These are phyloP conservation scores for Rasamsonia emersonii DNA, from an alignment of 2,329 filamentous ascomycete species.

Conservation along the genomic window DNA sequence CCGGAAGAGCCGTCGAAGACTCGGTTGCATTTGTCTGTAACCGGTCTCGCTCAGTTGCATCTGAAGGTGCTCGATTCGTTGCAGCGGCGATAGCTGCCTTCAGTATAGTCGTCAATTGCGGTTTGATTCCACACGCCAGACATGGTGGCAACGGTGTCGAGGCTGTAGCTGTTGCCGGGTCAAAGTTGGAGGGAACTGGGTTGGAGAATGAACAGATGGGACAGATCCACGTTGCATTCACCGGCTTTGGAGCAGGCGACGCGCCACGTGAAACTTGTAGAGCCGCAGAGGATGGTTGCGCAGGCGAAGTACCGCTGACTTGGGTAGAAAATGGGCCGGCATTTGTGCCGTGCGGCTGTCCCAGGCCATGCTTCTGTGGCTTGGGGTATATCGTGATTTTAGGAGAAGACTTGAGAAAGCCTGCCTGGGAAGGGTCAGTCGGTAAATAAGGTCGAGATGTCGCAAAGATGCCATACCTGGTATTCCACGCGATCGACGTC, in stretches of 20 bases:
- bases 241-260: slow-evolving; percentile 26
- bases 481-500: slow-evolving; percentile 86
- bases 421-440: slow-evolving; percentile 49
- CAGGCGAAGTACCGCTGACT: slow-evolving; percentile 24
- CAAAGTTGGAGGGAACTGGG: slow-evolving; percentile 85
- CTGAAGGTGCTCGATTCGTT: slow-evolving; percentile 39
- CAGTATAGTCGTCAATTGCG: slow-evolving; percentile 68
- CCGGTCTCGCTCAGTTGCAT: slow-evolving; percentile 7
- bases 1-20: neutral
- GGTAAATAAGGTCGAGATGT: slow-evolving; percentile 5
- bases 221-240: slow-evolving; percentile 80
- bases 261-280: slow-evolving; percentile 26
- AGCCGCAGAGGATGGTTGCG: slow-evolving; percentile 21
- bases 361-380: slow-evolving; percentile 56
- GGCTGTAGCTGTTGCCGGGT: slow-evolving; percentile 68
- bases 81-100: slow-evolving; percentile 76
- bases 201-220: slow-evolving; percentile 95
- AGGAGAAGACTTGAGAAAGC: slow-evolving; percentile 88
- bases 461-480: slow-evolving; percentile 49
- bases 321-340: slow-evolving; percentile 24
- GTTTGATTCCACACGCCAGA: slow-evolving; percentile 88
- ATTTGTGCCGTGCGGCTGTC: slow-evolving; percentile 44
- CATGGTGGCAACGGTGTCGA: slow-evolving; percentile 79
- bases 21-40: neutral
- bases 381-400: slow-evolving; percentile 89